Conservation (phyloP, 108 stramenopile species). For the Cyclotella kingstonii region DNA sequence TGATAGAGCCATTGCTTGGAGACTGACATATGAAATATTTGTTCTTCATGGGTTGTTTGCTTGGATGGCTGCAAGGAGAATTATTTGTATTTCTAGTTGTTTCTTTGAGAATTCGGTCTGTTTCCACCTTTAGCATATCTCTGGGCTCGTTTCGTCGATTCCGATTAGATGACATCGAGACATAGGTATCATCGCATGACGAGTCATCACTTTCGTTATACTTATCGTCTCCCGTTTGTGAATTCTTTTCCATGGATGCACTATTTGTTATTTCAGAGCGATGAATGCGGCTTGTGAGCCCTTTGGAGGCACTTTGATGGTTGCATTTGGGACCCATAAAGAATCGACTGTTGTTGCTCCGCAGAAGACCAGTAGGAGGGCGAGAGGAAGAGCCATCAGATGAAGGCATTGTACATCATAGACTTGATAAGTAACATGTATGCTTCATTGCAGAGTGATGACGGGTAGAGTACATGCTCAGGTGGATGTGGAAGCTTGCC, state of each 20-base stretch:
- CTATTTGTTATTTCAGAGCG: slow-evolving; percentile 1
- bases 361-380: neutral
- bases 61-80: neutral
- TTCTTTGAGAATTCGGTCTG: slow-evolving; percentile 7
- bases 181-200: slow-evolving; percentile 30
- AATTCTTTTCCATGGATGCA: neutral
- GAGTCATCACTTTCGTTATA: slow-evolving; percentile 12
- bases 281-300: neutral
- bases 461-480: too few species aligned
- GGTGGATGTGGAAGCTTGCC: too few species aligned
- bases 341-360: neutral
- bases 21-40: too few species aligned
- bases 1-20: too few species aligned
- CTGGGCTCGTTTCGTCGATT: neutral
- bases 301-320: neutral
- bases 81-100: slow-evolving; percentile 10
- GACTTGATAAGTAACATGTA: too few species aligned
- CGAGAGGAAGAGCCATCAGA: neutral
- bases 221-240: neutral
- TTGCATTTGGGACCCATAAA: neutral
- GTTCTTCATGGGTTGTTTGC: neutral
- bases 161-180: slow-evolving; percentile 11
- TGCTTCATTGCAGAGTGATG: too few species aligned
- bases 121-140: slow-evolving; percentile 6
- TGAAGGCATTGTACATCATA: too few species aligned